phyloP scores from a whole-genome alignment of 2,329 filamentous ascomycete genomes.

The Stagonosporopsis tanaceti region DNA sequence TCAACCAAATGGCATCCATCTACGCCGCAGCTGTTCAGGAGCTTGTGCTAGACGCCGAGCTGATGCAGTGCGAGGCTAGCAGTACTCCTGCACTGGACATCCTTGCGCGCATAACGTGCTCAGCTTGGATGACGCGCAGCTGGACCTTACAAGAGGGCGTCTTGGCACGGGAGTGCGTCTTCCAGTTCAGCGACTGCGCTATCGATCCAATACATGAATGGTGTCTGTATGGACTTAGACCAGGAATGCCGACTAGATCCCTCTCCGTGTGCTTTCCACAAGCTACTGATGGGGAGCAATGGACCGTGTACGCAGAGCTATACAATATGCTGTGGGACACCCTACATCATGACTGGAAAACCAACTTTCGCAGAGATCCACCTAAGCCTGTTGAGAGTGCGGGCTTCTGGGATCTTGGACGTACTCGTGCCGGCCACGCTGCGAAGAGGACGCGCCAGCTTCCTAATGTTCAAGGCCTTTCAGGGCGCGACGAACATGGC shows the following conservation, averaged over 20 bases:
- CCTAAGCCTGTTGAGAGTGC: not conserved
- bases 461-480: not conserved
- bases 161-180: conserved; percentile 15
- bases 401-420: not conserved
- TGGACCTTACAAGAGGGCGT: conserved; percentile 30
- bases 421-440: not conserved
- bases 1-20: conserved; percentile 24
- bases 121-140: conserved; percentile 22
- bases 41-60: conserved; percentile 22
- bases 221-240: conserved; percentile 6
- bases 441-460: not conserved
- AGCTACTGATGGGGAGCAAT: not conserved
- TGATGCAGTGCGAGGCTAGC: conserved; percentile 8
- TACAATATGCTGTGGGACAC: conserved; percentile 9
- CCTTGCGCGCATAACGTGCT: conserved; percentile 12
- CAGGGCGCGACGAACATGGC: not conserved
- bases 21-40: conserved; percentile 20
- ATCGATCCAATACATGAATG: conserved; percentile 9
- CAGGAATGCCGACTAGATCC: not conserved
- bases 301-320: conserved; percentile 7
- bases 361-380: conserved; percentile 3
- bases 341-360: conserved; percentile 14
- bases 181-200: conserved; percentile 15
- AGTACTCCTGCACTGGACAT: not conserved
- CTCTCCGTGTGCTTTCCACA: not conserved